Evolutionary conservation across 2,329 filamentous ascomycete genomes (phyloP).

Genomic region (Xylariomycetidae sp.): DNA sequence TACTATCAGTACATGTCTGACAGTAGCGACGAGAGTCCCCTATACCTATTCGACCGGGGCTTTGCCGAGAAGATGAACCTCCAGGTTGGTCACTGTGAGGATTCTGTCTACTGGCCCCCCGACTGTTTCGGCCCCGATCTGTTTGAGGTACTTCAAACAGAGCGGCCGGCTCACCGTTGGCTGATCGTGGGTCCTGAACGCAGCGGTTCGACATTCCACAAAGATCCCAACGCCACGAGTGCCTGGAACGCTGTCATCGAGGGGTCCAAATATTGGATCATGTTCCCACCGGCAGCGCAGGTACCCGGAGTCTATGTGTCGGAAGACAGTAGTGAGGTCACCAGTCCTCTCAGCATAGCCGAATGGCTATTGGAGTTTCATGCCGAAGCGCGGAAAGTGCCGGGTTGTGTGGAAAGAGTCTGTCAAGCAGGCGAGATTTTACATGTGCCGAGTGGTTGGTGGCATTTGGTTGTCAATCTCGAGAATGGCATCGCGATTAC

Average conservation of each 20-base stretch:
- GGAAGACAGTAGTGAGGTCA: slow-evolving; percentile 86
- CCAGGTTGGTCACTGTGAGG: slow-evolving; percentile 48
- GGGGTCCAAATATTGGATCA: slow-evolving; percentile 96
- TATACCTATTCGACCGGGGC: slow-evolving; percentile 85
- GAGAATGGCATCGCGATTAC: slow-evolving; percentile 83
- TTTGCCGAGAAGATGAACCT: slow-evolving; percentile 86
- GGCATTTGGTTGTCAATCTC: slow-evolving; percentile 91
- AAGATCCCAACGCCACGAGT: slow-evolving; percentile 67
- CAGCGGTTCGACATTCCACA: slow-evolving; percentile 93
- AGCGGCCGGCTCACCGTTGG: slow-evolving; percentile 87
- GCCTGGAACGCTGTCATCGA: slow-evolving; percentile 94
- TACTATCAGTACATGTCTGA: slow-evolving; percentile 80
- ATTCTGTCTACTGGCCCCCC: slow-evolving; percentile 69
- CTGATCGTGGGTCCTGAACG: slow-evolving; percentile 83
- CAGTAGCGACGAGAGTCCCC: slow-evolving; percentile 77
- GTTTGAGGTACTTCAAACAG: slow-evolving; percentile 70
- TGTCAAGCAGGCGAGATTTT: slow-evolving; percentile 81
- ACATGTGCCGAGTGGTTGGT: slow-evolving; percentile 93
- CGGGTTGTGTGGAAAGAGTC: slow-evolving; percentile 80
- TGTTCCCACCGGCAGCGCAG: slow-evolving; percentile 77
- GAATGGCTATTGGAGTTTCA: slow-evolving; percentile 94
- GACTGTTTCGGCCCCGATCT: slow-evolving; percentile 82
- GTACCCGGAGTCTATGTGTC: slow-evolving; percentile 91
- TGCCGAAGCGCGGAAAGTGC: slow-evolving; percentile 67
- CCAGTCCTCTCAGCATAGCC: slow-evolving; percentile 89